These are phyloP conservation scores for Collybiopsis luxurians DNA, from an alignment of 768 basidiomycete species.

Conservation along the genomic window DNA sequence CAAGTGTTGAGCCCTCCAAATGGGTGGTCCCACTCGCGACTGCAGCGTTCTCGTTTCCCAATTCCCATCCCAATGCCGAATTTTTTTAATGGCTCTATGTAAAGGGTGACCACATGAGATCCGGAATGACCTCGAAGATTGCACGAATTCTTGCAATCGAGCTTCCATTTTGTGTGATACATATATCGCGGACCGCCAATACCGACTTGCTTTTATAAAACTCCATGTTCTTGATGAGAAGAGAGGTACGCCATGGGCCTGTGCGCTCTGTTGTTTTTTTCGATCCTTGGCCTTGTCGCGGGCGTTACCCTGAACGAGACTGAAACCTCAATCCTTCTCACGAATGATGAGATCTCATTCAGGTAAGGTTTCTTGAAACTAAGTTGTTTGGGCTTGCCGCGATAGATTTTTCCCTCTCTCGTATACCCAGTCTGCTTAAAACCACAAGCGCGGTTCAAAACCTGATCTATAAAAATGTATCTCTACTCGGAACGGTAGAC, in stretches of 20 bases:
- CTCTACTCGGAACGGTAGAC: slow-evolving; percentile 17
- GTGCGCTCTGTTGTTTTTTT: neutral
- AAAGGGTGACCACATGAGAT: no score
- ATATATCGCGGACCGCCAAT: no score
- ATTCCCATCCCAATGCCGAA: no score
- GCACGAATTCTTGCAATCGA: no score
- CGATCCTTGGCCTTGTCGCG: neutral
- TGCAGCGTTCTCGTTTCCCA: no score
- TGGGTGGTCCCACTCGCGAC: no score
- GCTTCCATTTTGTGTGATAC: no score
- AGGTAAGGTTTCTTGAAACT: neutral
- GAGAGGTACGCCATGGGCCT: neutral
- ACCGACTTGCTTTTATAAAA: no score
- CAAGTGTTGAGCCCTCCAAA: no score
- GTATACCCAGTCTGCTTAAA: slow-evolving; percentile 8
- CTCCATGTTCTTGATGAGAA: no score
- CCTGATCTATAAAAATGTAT: slow-evolving; percentile 13
- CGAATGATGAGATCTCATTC: slow-evolving; percentile 11
- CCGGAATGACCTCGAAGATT: no score
- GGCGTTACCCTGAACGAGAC: neutral
- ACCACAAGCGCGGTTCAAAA: slow-evolving; percentile 19
- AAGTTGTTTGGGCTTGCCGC: neutral
- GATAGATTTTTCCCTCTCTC: neutral
- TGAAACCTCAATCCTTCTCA: slow-evolving; percentile 1
- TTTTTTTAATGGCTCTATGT: no score